phyloP scores from a whole-genome alignment of 176 grass and related monocot genomes.

The Musa acuminata region DNA sequence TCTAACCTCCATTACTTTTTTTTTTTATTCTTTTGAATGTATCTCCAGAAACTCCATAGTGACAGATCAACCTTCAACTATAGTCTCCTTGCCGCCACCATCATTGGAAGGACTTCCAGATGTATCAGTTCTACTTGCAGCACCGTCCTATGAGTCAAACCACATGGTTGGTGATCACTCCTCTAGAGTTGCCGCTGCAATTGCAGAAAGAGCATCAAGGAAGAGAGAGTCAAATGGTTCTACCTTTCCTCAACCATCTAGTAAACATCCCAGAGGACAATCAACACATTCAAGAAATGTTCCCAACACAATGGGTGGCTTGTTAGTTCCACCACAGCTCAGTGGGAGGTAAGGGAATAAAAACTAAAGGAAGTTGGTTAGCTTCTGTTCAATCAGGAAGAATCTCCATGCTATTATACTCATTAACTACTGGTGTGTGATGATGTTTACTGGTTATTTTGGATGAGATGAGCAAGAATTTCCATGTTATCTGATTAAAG shows the following conservation, averaged over 20 bases:
- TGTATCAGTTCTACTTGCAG: conserved; percentile 44
- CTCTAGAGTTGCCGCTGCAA: conserved; percentile 32
- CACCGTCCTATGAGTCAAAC: conserved; percentile 22
- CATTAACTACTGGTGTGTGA: background rate
- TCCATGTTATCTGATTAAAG: background rate
- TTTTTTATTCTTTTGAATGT: background rate
- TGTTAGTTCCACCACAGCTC: conserved; percentile 69
- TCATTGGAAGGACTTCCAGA: conserved; percentile 72
- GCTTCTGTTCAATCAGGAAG: background rate
- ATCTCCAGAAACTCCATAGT: background rate
- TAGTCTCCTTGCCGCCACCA: conserved; percentile 25
- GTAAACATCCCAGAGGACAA: conserved; percentile 58
- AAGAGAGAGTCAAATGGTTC: conserved; percentile 89
- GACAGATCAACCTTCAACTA: conserved; percentile 18
- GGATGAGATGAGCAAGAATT: background rate
- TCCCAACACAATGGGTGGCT: conserved; percentile 28
- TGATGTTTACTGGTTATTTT: background rate
- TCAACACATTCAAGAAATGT: conserved; percentile 28
- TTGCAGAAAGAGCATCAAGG: conserved; percentile 37
- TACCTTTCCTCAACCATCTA: conserved; percentile 20
- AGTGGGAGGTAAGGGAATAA: conserved; percentile 54
- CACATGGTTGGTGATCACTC: conserved; percentile 18
- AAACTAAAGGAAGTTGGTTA: background rate
- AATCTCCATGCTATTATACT: background rate
- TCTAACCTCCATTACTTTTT: background rate